Conservation (phyloP, 2,329 filamentous ascomycete species). For the Colletotrichum scovillei region DNA sequence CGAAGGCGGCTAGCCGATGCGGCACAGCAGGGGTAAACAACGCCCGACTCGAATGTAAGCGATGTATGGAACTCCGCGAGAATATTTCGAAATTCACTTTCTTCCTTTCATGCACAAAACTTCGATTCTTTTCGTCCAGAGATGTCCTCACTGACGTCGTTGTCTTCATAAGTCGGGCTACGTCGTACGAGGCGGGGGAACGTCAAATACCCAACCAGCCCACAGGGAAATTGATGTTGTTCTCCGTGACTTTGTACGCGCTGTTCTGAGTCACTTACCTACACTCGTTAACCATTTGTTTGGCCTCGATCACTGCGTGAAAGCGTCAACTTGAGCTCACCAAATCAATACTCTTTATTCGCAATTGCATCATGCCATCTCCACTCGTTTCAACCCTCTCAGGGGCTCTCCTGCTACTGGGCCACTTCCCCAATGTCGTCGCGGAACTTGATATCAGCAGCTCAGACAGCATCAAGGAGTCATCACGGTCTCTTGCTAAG, state of each 20-base stretch:
- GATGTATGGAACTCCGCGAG: not conserved
- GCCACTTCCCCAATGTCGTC: not conserved
- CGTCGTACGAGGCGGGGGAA: not conserved
- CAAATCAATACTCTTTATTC: not conserved
- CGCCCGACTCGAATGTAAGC: not conserved
- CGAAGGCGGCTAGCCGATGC: not conserved
- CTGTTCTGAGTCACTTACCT: not conserved
- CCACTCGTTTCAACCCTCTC: not conserved
- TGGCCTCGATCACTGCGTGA: not conserved
- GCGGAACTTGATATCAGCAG: constrained; percentile 17
- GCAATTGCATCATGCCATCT: not conserved
- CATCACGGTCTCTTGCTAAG: constrained; percentile 40
- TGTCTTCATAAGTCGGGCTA: not conserved
- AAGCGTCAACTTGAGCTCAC: not conserved
- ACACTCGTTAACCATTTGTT: not conserved
- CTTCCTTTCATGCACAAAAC: not conserved
- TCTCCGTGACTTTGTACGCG: not conserved
- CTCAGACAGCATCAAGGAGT: constrained; percentile 36
- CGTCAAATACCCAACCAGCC: not conserved
- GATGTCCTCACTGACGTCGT: not conserved
- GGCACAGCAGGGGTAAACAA: constrained; percentile 8
- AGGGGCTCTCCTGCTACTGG: not conserved
- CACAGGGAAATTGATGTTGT: not conserved
- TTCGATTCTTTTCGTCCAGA: too few species aligned
- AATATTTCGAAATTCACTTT: not conserved